A percentile compares a stretch with the other conserved stretches of the same genome.
These are phyloP conservation scores for Sinapis alba DNA, from an alignment of 441 rosid species.

Conservation along the genomic window DNA sequence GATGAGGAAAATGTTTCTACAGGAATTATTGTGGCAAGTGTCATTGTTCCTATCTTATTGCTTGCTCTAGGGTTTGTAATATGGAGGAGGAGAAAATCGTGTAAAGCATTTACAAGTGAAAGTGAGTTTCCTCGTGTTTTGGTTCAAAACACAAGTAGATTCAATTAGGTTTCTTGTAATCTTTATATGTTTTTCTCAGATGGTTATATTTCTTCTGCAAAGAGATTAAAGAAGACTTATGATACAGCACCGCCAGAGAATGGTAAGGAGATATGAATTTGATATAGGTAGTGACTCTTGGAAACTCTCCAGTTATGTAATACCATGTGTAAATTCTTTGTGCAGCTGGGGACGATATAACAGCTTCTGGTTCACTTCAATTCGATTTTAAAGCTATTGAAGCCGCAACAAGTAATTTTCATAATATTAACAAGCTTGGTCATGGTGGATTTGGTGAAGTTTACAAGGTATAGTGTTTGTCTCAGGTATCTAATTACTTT, in stretches of 20 bases:
- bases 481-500: not conserved
- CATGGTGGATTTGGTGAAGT: slow-evolving; percentile 56
- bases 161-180: not conserved
- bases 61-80: not conserved
- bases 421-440: slow-evolving; percentile 44
- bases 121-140: not conserved
- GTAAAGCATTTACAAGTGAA: not conserved
- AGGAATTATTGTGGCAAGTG: not conserved
- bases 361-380: slow-evolving; percentile 34
- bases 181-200: not conserved
- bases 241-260: not conserved
- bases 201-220: not conserved
- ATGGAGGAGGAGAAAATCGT: not conserved
- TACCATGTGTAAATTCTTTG: not conserved
- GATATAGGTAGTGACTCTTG: not conserved
- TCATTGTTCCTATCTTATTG: not conserved
- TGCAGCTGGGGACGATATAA: slow-evolving; percentile 39
- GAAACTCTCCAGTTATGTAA: not conserved
- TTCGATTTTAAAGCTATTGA: slow-evolving; percentile 37
- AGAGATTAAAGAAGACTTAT: not conserved
- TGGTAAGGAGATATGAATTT: not conserved
- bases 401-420: slow-evolving; percentile 43
- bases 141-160: not conserved
- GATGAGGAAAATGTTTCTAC: not conserved
- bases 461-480: slow-evolving; percentile 40